Evolutionary conservation across 805 yeast genomes (phyloP).

Genomic region (Wickerhamiella cacticola): DNA sequence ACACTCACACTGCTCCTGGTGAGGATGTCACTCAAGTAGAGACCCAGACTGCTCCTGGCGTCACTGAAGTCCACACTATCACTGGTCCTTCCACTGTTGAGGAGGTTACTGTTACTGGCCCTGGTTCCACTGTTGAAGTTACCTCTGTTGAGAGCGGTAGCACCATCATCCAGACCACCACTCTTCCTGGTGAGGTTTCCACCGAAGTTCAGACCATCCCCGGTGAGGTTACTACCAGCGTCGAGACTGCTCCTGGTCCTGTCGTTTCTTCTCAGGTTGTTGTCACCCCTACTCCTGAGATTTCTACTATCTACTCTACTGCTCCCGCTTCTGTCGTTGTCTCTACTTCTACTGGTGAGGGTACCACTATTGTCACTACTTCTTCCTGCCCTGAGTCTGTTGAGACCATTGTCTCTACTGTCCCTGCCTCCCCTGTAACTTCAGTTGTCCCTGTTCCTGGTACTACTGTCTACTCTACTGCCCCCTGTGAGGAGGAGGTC

Average conservation of each 20-base stretch:
- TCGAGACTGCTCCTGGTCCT: constrained; percentile 1
- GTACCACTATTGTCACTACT: neutral
- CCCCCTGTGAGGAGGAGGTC: neutral
- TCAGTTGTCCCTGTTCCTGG: neutral
- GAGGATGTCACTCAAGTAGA: neutral
- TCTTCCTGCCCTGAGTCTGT: constrained; percentile 4
- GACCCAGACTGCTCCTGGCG: neutral
- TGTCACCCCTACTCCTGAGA: neutral
- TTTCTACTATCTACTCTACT: neutral
- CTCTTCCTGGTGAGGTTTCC: constrained; percentile 8
- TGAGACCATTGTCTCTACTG: neutral
- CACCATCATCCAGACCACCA: neutral
- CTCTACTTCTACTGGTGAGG: constrained; percentile 7
- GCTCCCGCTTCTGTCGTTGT: neutral
- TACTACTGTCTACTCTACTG: neutral
- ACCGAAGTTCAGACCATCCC: constrained; percentile 1
- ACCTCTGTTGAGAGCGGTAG: neutral
- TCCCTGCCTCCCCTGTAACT: constrained; percentile 3
- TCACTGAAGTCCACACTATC: neutral
- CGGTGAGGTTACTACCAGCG: neutral
- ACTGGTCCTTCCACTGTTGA: neutral
- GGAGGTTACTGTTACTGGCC: neutral
- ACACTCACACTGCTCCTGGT: constrained; percentile 8
- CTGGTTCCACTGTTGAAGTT: constrained; percentile 8
- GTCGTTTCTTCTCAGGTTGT: neutral